Base-by-base conservation (phyloP, 371 early-diverging fungal species). In the Mortierella sp. region DNA sequence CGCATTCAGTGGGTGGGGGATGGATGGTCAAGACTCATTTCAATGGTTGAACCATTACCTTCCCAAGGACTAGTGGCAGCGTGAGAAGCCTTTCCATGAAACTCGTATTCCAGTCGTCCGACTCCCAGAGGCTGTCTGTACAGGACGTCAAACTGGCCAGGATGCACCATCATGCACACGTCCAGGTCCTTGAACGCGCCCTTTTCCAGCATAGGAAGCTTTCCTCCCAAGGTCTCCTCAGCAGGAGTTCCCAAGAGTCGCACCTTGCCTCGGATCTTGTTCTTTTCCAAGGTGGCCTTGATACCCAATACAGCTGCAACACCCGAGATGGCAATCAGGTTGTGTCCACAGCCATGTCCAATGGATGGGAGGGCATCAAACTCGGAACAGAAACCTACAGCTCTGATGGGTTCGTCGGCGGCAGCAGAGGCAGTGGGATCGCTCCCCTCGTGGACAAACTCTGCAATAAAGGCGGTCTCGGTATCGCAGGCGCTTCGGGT, bases 211-310 rank as follows among this genome's bases (percentile, higher is more conserved):
- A 95, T 84, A 0, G 67, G 71, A 21, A 88, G 83, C 63, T 95
- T 95, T 28, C 93, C 94, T 31, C 88, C 88, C 8, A 72, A 65
- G 0, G 82, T 80, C 76, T 94, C 94, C 74, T 95, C 94, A 7
- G 91, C 93, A 5, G 95, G 94, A 6, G 93, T 92, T 16, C 94
- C 95, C 83, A 88, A 88, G 34, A 94, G 76, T n/a, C 79, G 82
- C 27, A 94, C 88, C 6, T 74, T 79, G 10, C 90, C 92, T 17
- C 79, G 58, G 14, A 92, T 57, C 24, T 83, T 53, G 19, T 81
- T 71, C 45, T 72, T 57, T 55, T 88, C 82, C 72, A 91, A 51
- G 9, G 87, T 83, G 5, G 70, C 56, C 53, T 85, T 85, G 2
- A 87, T 63, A 13, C 86, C 90, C 40, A 69, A 28, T 8, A 87